phyloP scores from a whole-genome alignment of 2,329 filamentous ascomycete genomes.

The Bipolaris zeicola region DNA sequence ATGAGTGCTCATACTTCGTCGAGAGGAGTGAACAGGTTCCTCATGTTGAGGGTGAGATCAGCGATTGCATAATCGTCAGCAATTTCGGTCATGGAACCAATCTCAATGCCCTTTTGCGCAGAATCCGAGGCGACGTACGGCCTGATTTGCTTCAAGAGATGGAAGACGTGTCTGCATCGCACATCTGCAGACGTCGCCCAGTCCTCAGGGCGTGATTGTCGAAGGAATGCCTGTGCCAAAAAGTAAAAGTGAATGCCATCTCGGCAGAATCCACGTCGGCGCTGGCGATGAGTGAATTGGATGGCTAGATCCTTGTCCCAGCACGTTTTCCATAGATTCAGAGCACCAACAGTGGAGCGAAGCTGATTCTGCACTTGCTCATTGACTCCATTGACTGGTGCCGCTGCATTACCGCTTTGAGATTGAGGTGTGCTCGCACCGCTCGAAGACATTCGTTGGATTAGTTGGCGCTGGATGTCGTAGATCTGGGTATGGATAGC shows the following conservation, averaged over 20 bases:
- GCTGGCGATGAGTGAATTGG: slow-evolving; percentile 68
- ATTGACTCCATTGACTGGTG: slow-evolving; percentile 52
- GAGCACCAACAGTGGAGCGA: slow-evolving; percentile 56
- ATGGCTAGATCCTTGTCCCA: slow-evolving; percentile 73
- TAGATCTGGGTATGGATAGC: slow-evolving; percentile 68
- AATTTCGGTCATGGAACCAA: slow-evolving; percentile 71
- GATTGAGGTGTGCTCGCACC: slow-evolving; percentile 63
- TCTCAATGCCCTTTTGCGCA: slow-evolving; percentile 67
- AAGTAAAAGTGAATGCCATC: slow-evolving; percentile 77
- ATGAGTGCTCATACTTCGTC: slow-evolving; percentile 26
- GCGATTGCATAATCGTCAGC: slow-evolving; percentile 68
- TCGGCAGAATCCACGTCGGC: slow-evolving; percentile 71
- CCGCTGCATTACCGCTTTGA: slow-evolving; percentile 56
- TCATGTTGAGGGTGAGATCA: slow-evolving; percentile 73
- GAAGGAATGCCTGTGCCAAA: slow-evolving; percentile 69
- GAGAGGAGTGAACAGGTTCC: slow-evolving; percentile 69
- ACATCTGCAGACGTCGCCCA: slow-evolving; percentile 63
- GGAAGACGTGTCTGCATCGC: slow-evolving; percentile 65
- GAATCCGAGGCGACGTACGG: slow-evolving; percentile 67
- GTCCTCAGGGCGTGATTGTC: slow-evolving; percentile 61
- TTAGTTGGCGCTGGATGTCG: slow-evolving; percentile 55
- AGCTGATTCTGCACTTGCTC: slow-evolving; percentile 57
- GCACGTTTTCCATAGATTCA: slow-evolving; percentile 73
- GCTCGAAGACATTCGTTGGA: slow-evolving; percentile 46
- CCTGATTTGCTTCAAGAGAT: slow-evolving; percentile 64